Percentiles rank a stretch among this genome's conserved stretches.
These are phyloP conservation scores for Mycogone perniciosa DNA, from an alignment of 2,329 filamentous ascomycete species.

Conservation along the genomic window DNA sequence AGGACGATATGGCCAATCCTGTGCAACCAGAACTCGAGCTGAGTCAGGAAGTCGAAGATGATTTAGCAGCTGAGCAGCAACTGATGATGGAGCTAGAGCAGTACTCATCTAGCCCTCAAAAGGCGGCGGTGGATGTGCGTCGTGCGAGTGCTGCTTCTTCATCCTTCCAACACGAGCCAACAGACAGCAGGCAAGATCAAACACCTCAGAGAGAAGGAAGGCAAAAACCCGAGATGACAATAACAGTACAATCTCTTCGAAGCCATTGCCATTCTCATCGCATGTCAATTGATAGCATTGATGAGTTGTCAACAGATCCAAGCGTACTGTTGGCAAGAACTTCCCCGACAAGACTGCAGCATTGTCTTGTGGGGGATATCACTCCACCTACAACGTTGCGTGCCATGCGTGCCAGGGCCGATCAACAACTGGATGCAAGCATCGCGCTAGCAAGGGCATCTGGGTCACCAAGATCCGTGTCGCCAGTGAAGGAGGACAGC, in stretches of 20 bases:
- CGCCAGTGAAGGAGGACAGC: slow-evolving; percentile 14
- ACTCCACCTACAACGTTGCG: slow-evolving; percentile 16
- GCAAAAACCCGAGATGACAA: slow-evolving; percentile 20
- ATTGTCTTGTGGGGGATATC: slow-evolving; percentile 11
- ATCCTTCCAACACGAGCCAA: not conserved
- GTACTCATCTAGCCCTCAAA: slow-evolving; percentile 5
- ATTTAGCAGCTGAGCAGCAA: slow-evolving; percentile 18
- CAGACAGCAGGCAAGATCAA: not conserved
- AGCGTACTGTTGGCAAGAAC: slow-evolving; percentile 24
- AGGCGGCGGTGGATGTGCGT: not conserved
- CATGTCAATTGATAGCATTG: slow-evolving; percentile 18
- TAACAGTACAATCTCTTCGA: slow-evolving; percentile 25
- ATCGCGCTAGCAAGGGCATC: slow-evolving; percentile 20
- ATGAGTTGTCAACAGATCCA: slow-evolving; percentile 22
- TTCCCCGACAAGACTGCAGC: slow-evolving; percentile 11
- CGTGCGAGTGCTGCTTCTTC: not conserved
- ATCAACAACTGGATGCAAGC: slow-evolving; percentile 22
- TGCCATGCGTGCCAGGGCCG: slow-evolving; percentile 23
- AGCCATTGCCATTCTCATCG: slow-evolving; percentile 21
- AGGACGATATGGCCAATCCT: slow-evolving; percentile 1
- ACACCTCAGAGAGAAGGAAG: slow-evolving; percentile 10
- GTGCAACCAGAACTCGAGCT: not conserved
- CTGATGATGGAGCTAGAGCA: slow-evolving; percentile 17
- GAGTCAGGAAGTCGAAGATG: slow-evolving; percentile 10
- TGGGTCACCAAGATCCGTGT: slow-evolving; percentile 9